Evolutionary conservation across 179 eudicot genomes (phyloP).

Genomic region (Sideroxylon spinosum): DNA sequence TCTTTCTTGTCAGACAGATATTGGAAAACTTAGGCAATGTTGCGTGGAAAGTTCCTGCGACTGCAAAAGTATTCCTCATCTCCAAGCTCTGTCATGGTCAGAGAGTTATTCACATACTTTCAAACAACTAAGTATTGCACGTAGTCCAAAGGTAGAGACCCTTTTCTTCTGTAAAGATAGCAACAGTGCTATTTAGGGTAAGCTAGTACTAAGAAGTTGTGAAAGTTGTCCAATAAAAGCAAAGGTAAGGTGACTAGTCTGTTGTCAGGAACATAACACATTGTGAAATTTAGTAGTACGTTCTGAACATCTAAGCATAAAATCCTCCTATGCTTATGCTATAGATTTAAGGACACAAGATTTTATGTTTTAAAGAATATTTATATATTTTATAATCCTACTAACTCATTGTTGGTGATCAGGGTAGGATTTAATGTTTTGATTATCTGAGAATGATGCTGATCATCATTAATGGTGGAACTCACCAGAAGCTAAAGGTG

Average conservation of each 20-base stretch:
- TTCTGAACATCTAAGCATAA: not conserved
- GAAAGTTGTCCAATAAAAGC: not conserved
- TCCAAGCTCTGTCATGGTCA: slow-evolving; percentile 68
- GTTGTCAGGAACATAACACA: not conserved
- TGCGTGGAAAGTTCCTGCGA: slow-evolving; percentile 59
- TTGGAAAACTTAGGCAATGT: slow-evolving; percentile 51
- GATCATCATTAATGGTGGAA: no score
- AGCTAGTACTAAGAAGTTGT: not conserved
- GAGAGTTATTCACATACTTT: slow-evolving; percentile 59
- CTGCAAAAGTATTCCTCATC: slow-evolving; percentile 57
- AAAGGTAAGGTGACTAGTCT: not conserved
- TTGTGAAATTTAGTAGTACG: not conserved
- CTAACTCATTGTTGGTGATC: no score
- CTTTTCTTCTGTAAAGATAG: not conserved
- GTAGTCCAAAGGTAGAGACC: slow-evolving; percentile 67
- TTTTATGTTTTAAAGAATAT: not conserved
- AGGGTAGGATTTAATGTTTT: no score
- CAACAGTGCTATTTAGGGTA: not conserved
- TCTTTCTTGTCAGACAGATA: slow-evolving; percentile 48
- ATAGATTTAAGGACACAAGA: not conserved
- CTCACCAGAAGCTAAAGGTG: no score
- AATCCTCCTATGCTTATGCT: not conserved
- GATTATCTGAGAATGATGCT: no score
- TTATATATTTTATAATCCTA: no score
- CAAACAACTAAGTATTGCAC: slow-evolving; percentile 64